Base-by-base conservation (phyloP, 352 stramenopile species). In the Globisporangium iwayamae region DNA sequence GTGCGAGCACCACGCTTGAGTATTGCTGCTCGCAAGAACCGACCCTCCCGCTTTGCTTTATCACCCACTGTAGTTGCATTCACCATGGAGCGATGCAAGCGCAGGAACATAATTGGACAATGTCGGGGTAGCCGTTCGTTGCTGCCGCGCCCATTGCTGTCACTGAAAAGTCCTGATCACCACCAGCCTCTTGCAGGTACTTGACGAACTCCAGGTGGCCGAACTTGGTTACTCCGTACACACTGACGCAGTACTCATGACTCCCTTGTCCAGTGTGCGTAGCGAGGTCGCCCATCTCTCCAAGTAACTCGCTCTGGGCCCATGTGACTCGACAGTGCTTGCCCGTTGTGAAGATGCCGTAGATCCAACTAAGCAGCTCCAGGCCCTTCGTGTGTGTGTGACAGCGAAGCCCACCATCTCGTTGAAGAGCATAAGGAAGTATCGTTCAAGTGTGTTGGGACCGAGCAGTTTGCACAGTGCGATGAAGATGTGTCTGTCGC, bases 331-430 rank as follows among this genome's bases (percentile, higher is more conserved):
- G 1, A 30, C 47, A 10, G 18, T 54, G 25, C 25, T 22, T 10
- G 48, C 4, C 22, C 1, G n/a, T 13, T 6, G 47, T 34, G 20
- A 53, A 53, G 16, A 20, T 1, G 3, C 20, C 4, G 10, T 36
- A 18, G 16, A 64, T 56, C 57, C 34, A 65, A 28, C 22, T 28
- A 41, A 61, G 56, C 48, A 64, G 47, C 58, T 18, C 9, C 20
- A 39, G 34, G 47, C 58, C 36, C 20, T 36, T 32, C 22, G 22
- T 16, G 58, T 36, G 47, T 57, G 18, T 4, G 30, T 46, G 1
- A 51, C 1, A 2, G 34, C 46, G 9, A 39, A 55, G 43, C 32
- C 20, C 13, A 50, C 1, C 10, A 63, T 50, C 34, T 39, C 9
- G 34, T 39, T 39, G 34, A 39, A 39, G 34, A 39, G 34, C 34